These are phyloP conservation scores for Yamadazyma laniorum DNA, from an alignment of 805 yeast genomes.

Conservation along the genomic window DNA sequence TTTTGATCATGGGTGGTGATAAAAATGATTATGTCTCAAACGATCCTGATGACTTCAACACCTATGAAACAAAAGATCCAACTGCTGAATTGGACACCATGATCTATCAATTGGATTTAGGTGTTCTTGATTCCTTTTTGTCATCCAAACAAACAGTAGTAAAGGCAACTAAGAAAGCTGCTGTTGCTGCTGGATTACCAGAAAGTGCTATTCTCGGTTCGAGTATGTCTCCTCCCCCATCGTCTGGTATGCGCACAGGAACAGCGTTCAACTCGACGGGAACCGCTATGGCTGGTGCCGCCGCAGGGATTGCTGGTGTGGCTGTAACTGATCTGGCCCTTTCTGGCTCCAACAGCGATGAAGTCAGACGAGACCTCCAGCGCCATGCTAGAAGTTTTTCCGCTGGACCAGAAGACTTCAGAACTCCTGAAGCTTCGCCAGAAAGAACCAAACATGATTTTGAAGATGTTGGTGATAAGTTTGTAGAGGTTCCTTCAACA, in stretches of 20 bases:
- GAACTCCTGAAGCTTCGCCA: conserved; percentile 30
- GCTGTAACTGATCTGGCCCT: neutral
- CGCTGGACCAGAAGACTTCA: conserved; percentile 33
- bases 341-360: conserved; percentile 7
- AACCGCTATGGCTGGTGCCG: conserved; percentile 15
- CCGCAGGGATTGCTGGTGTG: conserved; percentile 11
- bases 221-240: neutral
- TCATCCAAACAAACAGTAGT: conserved; percentile 18
- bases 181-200: conserved; percentile 12
- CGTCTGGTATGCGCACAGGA: neutral
- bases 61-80: conserved; percentile 47
- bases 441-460: conserved; percentile 12
- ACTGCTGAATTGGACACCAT: conserved; percentile 52
- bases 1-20: conserved; percentile 92
- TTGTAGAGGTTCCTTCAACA: conserved; percentile 30
- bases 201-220: conserved; percentile 2
- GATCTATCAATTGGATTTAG: conserved; percentile 62
- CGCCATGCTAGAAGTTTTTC: conserved; percentile 38
- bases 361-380: conserved; percentile 12
- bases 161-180: conserved; percentile 15
- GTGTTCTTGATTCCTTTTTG: conserved; percentile 36
- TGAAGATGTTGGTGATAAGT: conserved; percentile 18
- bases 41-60: conserved; percentile 48
- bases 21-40: conserved; percentile 61
- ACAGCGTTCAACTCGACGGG: conserved; percentile 15